These are phyloP conservation scores for Chaetomium strumarium DNA, from an alignment of 2,329 filamentous ascomycete species.

Conservation along the genomic window DNA sequence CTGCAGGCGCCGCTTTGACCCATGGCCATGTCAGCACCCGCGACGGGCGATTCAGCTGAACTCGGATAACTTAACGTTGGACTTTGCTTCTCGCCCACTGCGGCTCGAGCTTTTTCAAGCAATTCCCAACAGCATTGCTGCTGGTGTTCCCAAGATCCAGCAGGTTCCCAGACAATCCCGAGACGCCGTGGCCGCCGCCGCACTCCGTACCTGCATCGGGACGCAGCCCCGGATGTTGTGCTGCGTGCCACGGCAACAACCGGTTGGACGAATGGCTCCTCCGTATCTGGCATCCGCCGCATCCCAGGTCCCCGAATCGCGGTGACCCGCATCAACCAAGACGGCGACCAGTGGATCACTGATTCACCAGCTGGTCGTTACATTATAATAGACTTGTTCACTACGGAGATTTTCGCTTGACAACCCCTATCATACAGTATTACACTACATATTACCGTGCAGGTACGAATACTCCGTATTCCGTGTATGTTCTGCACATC, in stretches of 20 bases:
- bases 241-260: slow-evolving; percentile 6
- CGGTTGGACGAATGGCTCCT: slow-evolving; percentile 4
- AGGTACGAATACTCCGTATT: too few relatives aligned
- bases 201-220: slow-evolving; percentile 14
- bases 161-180: slow-evolving; percentile 2
- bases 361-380: not conserved
- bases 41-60: not conserved
- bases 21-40: not conserved
- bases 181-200: slow-evolving; percentile 6
- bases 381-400: not conserved
- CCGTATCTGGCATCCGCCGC: not conserved
- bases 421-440: too few relatives aligned
- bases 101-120: not conserved
- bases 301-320: slow-evolving; percentile 4
- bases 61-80: not conserved
- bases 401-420: too few relatives aligned
- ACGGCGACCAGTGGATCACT: slow-evolving; percentile 1
- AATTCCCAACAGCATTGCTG: not conserved
- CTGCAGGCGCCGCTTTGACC: not conserved
- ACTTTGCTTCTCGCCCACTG: not conserved
- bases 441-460: too few relatives aligned
- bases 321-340: not conserved
- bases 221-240: slow-evolving; percentile 7
- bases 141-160: slow-evolving; percentile 5
- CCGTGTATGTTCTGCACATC: not conserved